Evolutionary conservation across 2,329 filamentous ascomycete genomes (phyloP), one percentile per base, ranked within the genome.

Genomic region (Calonectria multiphialidica): DNA sequence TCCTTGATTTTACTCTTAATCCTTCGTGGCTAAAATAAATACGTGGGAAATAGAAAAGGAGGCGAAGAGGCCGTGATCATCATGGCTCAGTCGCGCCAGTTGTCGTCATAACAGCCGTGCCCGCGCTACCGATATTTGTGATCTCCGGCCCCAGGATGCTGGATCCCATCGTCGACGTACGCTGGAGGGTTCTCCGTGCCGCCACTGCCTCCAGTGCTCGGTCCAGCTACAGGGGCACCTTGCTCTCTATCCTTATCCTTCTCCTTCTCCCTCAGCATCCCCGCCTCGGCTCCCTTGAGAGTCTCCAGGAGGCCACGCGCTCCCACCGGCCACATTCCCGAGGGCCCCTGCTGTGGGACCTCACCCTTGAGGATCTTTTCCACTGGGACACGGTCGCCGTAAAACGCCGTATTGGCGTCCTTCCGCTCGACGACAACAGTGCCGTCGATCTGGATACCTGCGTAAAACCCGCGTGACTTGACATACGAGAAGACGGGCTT

Each of bases 331-430:
- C 82, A 84, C 78, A 77, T 77, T 28, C 79, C 78, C 16, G 68
- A 69, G 9, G 77, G 68, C 5, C 74, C 76, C 44, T 80, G 78
- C 1, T 75, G 70, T 1, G 80, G 80, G 2, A 83, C 78, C 7
- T 81, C 77, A n/a, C 88, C 85, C 47, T 87, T 83, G 28, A 90
- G 80, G 66, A 90, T 90, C 72, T 84, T 83, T 28, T 86, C 82
- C 1, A 87, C 87, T 0, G 84, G 77, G 28, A 90, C 79, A 5
- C 80, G 76, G n/a, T 93, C 88, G 25, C 93, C 93, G 82, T 97
- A 98, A 80, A 98, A 98, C 7, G 90, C 90, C 65, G 95, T 93
- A 79, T 98, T 98, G 80, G 96, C 96, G 70, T 96, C 94, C n/a
- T 90, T 93, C 63, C 95, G 91, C 83, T 97, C 94, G 30, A 96